Percentiles rank a stretch among this genome's conserved stretches.
phyloP scores from a whole-genome alignment of 2,329 filamentous ascomycete species.

The Parastagonospora avenae region DNA sequence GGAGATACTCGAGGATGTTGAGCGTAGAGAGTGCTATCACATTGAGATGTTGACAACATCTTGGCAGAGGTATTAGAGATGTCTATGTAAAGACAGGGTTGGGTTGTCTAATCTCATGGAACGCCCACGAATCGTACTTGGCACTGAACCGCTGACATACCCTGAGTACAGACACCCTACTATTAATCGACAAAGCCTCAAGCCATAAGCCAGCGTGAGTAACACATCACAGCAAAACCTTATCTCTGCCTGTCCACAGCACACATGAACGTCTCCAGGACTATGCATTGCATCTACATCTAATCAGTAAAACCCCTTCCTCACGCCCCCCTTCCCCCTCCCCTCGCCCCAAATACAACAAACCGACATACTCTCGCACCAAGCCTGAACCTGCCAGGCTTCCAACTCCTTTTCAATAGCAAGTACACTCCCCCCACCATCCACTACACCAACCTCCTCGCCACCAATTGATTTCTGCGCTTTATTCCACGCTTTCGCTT shows the following conservation, averaged over 20 bases:
- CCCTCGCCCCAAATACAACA: slow-evolving; percentile 76
- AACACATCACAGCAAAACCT: too few species aligned
- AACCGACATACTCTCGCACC: slow-evolving; percentile 87
- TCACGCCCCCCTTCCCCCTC: slow-evolving; percentile 28
- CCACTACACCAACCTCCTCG: slow-evolving; percentile 10
- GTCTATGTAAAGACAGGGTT: too few species aligned
- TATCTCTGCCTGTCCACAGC: too few species aligned
- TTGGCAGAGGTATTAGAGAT: too few species aligned
- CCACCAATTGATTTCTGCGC: slow-evolving; percentile 18
- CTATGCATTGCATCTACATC: background rate
- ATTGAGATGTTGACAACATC: too few species aligned
- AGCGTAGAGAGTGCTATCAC: background rate
- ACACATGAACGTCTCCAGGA: too few species aligned
- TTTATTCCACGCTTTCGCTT: slow-evolving; percentile 37
- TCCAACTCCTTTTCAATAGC: slow-evolving; percentile 38
- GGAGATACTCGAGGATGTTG: background rate
- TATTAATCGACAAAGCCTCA: too few species aligned
- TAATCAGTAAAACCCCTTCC: slow-evolving; percentile 27
- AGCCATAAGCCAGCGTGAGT: too few species aligned
- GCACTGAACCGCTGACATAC: too few species aligned
- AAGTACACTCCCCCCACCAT: slow-evolving; percentile 21
- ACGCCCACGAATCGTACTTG: too few species aligned
- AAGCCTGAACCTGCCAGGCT: slow-evolving; percentile 72
- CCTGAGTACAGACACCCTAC: too few species aligned
- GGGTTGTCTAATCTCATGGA: too few species aligned